phyloP scores from a whole-genome alignment of 768 basidiomycete genomes.

The Mycena sanguinolenta region DNA sequence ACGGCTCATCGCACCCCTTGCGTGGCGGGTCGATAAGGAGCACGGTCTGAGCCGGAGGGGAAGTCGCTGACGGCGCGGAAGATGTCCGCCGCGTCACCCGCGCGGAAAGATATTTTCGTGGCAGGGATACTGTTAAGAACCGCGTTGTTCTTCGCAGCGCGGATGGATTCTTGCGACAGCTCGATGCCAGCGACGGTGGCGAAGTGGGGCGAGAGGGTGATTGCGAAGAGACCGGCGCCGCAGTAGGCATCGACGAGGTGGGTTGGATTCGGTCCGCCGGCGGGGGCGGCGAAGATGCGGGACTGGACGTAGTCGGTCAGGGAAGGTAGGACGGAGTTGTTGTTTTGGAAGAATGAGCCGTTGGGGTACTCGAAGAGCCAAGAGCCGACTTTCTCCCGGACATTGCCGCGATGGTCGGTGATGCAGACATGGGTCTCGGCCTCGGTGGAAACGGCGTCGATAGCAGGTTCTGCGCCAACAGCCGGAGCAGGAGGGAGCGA shows the following conservation, averaged over 20 bases:
- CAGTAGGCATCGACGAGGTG: conserved; percentile 98
- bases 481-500: conserved; percentile 60
- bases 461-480: conserved; percentile 39
- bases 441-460: conserved; percentile 51
- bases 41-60: conserved; percentile 73
- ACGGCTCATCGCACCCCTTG: conserved; percentile 90
- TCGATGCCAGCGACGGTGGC: conserved; percentile 89
- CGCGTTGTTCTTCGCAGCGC: conserved; percentile 76
- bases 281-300: conserved; percentile 66
- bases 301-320: conserved; percentile 88
- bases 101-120: conserved; percentile 74
- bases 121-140: conserved; percentile 69
- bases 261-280: conserved; percentile 58
- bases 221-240: conserved; percentile 89
- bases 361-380: conserved; percentile 88
- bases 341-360: conserved; percentile 98
- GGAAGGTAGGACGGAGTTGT: conserved; percentile 90
- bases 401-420: conserved; percentile 82
- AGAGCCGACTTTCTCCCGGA: conserved; percentile 88
- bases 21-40: conserved; percentile 92
- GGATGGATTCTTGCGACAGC: conserved; percentile 80
- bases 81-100: conserved; percentile 90
- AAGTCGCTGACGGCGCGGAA: conserved; percentile 78
- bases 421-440: conserved; percentile 81
- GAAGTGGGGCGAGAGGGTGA: conserved; percentile 85